A percentile compares a stretch with the other conserved stretches of the same genome.
These are phyloP conservation scores for Phaseolus lunatus DNA, from an alignment of 306 rosid species.

Conservation along the genomic window DNA sequence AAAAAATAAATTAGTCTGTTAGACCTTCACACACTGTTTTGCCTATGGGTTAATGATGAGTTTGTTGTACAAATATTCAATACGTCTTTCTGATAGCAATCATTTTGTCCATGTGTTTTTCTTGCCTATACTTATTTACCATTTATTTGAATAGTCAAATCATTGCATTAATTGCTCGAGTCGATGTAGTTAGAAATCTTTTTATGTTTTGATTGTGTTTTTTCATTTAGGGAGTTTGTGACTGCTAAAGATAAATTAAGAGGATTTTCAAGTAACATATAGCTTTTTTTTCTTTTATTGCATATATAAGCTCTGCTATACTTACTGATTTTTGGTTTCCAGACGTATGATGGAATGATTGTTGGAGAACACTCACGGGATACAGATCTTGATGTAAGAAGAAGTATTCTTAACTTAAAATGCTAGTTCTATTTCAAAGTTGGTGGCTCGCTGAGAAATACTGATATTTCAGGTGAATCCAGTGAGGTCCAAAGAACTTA, in stretches of 20 bases:
- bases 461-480: slow-evolving; percentile 79
- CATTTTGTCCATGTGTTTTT: slow-evolving; percentile 1
- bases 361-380: slow-evolving; percentile 96
- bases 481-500: slow-evolving; percentile 74
- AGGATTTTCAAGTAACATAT: neutral
- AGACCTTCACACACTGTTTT: slow-evolving; percentile 1
- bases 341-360: slow-evolving; percentile 98
- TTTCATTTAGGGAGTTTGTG: neutral
- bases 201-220: neutral
- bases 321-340: slow-evolving; percentile 47
- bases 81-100: slow-evolving; percentile 6
- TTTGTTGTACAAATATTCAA: slow-evolving; percentile 10
- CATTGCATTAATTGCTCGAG: slow-evolving; percentile 3
- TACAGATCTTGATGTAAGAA: slow-evolving; percentile 85
- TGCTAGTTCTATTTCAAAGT: slow-evolving; percentile 24
- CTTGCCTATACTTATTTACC: neutral
- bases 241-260: slow-evolving; percentile 6
- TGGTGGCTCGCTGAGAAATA: slow-evolving; percentile 40
- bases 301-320: slow-evolving; percentile 3
- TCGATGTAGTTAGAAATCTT: neutral
- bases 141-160: slow-evolving; percentile 26
- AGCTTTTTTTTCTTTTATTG: slow-evolving; percentile 19
- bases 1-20: neutral
- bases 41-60: slow-evolving; percentile 26
- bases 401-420: slow-evolving; percentile 36